Evolutionary conservation across 2,329 filamentous ascomycete genomes (phyloP).

Genomic region (Penicillium digitatum): DNA sequence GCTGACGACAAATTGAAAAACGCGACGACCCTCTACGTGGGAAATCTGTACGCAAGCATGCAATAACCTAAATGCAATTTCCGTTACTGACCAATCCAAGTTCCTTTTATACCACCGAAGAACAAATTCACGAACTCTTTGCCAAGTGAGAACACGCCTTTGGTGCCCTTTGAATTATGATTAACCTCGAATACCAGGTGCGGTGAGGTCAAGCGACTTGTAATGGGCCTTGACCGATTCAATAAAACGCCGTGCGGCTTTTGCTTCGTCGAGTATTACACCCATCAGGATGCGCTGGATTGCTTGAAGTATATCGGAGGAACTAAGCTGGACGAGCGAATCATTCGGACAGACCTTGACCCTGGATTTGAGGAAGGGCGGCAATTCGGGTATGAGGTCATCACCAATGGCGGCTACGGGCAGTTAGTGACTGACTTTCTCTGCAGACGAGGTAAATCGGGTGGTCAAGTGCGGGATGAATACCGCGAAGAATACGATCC

Average conservation of each 20-base stretch:
- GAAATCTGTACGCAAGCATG: constrained; percentile 68
- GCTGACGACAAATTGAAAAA: constrained; percentile 75
- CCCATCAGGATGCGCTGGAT: constrained; percentile 91
- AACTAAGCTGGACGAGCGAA: constrained; percentile 94
- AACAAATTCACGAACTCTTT: constrained; percentile 97
- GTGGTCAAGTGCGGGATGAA: constrained; percentile 94
- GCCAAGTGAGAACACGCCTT: constrained; percentile 58
- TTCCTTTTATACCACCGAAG: constrained; percentile 97
- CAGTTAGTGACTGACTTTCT: constrained; percentile 16
- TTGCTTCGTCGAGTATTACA: constrained; percentile 99
- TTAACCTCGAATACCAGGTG: constrained; percentile 47
- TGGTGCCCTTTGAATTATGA: neutral
- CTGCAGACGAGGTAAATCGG: constrained; percentile 74
- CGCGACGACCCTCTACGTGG: constrained; percentile 94
- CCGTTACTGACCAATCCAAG: constrained; percentile 42
- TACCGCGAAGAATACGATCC: constrained; percentile 97
- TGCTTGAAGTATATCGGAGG: constrained; percentile 98
- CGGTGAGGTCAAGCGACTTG: constrained; percentile 94
- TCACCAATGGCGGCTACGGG: no score
- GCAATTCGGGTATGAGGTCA: constrained; percentile 68
- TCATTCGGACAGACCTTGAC: constrained; percentile 92
- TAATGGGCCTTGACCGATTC: constrained; percentile 97
- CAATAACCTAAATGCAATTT: constrained; percentile 11
- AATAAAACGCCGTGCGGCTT: constrained; percentile 98
- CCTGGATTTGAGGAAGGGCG: constrained; percentile 93